Evolutionary conservation across 2,329 filamentous ascomycete species (phyloP), one percentile per base, ranked within the genome.

Genomic region (Fusarium metavorans): DNA sequence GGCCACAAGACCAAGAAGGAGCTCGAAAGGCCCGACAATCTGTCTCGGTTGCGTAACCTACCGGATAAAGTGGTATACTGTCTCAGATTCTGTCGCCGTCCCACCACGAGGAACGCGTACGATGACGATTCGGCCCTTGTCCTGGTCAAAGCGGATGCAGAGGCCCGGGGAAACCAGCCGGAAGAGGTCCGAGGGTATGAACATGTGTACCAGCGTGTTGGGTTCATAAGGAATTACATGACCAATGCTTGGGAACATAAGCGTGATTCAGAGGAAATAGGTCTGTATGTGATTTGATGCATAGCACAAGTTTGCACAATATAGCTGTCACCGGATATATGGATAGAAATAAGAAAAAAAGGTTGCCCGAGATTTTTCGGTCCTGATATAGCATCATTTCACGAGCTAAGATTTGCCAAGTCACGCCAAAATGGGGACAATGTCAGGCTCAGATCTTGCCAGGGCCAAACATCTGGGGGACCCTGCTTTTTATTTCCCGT

Each of bases 101-200:
- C 39, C 13, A 57, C 23, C 2, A 73, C 68, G 6, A 54, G 34
- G 11, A 67, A 70, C 25, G 74, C 68, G 3, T 63, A 67, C 52
- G 74, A 74, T 6, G 74, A 77, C 30, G 70, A 77, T 41, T 62
- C 67, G 5, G 76, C 76, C 4, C 57, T 78, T 45, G 63, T 78
- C 0, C 59, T 78, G 23, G 71, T 65, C 3, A 68, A 66, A 27
- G 74, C 56, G 14, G 66, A 70, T 6, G 35, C 20, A 9, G 41
- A 67, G 32, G 50, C 35, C 5, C 39, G 73, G 3, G 27, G 56
- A 11, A 56, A 45, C n/a, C 76, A 78, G 58, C 67, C 72, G 1
- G 41, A 66, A 2, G 64, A 74, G 9, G 72, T 78, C 3, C 43
- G 27, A n/a, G 59, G 66, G 4, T 74, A 60, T 59, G 66, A 39